Base-by-base conservation (phyloP, 164 flowering plant genomes). In the Stephania yunnanensis region DNA sequence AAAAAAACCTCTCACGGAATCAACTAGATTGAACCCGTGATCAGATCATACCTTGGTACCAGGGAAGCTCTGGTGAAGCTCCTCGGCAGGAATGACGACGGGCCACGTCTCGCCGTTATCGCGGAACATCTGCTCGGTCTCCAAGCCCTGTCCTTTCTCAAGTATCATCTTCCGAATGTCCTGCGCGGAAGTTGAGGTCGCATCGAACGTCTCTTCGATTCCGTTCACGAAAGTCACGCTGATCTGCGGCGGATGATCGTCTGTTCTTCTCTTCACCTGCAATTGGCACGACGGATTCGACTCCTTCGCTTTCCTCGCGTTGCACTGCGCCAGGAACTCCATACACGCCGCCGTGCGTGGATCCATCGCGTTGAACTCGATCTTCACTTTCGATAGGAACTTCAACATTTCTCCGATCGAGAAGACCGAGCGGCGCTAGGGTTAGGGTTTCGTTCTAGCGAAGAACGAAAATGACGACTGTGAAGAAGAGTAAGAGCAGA, bases 311-410 rank as follows among this genome's bases (percentile, higher is more conserved):
- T 92, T 91, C 71, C 89, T 87, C 2, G 97, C 91, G 52, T 91
- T 92, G 90, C 97, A 93, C 76, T 93, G 97, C 3, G 99, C 97
- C 69, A 95, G 75, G 77, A 95, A 93, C 88, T 93, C 98, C 93
- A 91, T 83, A 75, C 97, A 92, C 5, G 93, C 89, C 1, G 97
- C 92, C 2, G 83, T 80, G 1, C 97, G 88, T 11, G 95, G 86
- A 80, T 95, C 98, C 68, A 92, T 75, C 1, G 97, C 92, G 74
- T 93, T 95, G 89, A 92, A 93, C 73, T 93, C 99, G 75, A 95
- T 86, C 82, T 75, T 83, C 81, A 95, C 98, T 76, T 88, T 91
- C 9, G 98, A 93, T 50, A 93, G 77, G 72, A 92, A 93, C 81
- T 95, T 95, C 93, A 95, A 78, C 99, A 95, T 95, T 73, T 72